Conservation (phyloP, 1,284 basidiomycete genomes). For the Grifola frondosa region DNA sequence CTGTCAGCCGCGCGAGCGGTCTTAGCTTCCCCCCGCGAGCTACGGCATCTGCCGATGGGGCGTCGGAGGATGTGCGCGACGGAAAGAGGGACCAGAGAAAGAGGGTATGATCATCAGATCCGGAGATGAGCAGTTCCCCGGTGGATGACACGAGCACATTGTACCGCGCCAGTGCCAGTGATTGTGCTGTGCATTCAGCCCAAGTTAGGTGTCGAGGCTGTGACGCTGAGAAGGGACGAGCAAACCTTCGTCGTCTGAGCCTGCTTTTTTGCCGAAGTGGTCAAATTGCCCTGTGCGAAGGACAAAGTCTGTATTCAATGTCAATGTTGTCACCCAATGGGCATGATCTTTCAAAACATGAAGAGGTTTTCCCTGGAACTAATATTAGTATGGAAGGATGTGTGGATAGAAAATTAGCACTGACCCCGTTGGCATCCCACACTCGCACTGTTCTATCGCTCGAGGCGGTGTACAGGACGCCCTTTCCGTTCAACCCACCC, state of each 20-base stretch:
- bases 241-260: conserved; percentile 78
- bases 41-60: conserved; percentile 33
- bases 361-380: conserved; percentile 56
- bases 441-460: conserved; percentile 93
- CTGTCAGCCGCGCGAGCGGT: conserved; percentile 85
- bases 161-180: conserved; percentile 75
- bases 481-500: conserved; percentile 61
- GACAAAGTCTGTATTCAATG: conserved; percentile 94
- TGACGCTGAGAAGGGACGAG: neutral
- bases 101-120: conserved; percentile 93
- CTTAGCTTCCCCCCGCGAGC: conserved; percentile 65
- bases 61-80: conserved; percentile 36
- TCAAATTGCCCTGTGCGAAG: conserved; percentile 95
- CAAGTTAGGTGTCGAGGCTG: conserved; percentile 4
- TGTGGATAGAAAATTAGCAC: conserved; percentile 20
- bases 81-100: conserved; percentile 88
- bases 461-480: conserved; percentile 90
- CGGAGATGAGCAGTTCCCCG: conserved; percentile 87
- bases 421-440: conserved; percentile 84
- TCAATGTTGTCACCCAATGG: conserved; percentile 98
- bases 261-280: conserved; percentile 75
- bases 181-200: conserved; percentile 54
- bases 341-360: conserved; percentile 92
- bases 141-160: conserved; percentile 63
- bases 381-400: conserved; percentile 1